A percentile compares a stretch with the other conserved stretches of the same genome.
These are phyloP conservation scores for Diutina rugosa DNA, from an alignment of 1,139 yeast species.

Conservation along the genomic window DNA sequence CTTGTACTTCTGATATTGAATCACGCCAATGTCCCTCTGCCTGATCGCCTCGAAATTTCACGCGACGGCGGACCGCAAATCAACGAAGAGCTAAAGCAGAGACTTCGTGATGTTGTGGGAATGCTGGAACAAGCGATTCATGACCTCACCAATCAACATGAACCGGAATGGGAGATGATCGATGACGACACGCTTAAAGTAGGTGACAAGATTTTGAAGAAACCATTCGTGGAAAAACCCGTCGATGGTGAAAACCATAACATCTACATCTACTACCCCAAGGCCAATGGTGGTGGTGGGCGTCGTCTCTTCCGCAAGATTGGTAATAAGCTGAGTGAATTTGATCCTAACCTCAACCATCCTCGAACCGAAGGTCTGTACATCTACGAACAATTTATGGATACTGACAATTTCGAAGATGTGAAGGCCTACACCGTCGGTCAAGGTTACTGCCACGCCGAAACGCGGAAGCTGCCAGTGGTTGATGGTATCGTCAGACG, in stretches of 20 bases:
- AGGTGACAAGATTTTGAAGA: constrained; percentile 56
- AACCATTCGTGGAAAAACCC: constrained; percentile 97
- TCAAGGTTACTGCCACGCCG: constrained; percentile 84
- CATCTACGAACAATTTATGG: constrained; percentile 92
- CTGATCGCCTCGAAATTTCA: constrained; percentile 73
- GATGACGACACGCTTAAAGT: constrained; percentile 77
- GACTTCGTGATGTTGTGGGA: constrained; percentile 21
- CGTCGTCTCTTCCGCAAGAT: constrained; percentile 87
- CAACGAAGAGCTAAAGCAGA: constrained; percentile 43
- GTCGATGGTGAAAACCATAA: constrained; percentile 99
- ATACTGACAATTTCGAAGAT: constrained; percentile 95
- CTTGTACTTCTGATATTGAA: constrained; percentile 73
- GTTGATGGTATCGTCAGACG: constrained; percentile 97
- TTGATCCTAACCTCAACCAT: constrained; percentile 60
- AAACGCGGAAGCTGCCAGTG: constrained; percentile 95
- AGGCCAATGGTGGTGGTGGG: constrained; percentile 94
- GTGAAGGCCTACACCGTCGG: constrained; percentile 99
- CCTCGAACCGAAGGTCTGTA: constrained; percentile 90
- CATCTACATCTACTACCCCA: constrained; percentile 83
- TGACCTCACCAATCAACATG: constrained; percentile 52
- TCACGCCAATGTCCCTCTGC: constrained; percentile 79
- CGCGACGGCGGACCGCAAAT: constrained; percentile 95
- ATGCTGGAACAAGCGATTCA: constrained; percentile 33
- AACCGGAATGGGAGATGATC: constrained; percentile 82
- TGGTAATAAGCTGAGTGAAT: constrained; percentile 94